Base-by-base conservation (phyloP, 495 filamentous ascomycete genomes). In the Daldinia decipiens region DNA sequence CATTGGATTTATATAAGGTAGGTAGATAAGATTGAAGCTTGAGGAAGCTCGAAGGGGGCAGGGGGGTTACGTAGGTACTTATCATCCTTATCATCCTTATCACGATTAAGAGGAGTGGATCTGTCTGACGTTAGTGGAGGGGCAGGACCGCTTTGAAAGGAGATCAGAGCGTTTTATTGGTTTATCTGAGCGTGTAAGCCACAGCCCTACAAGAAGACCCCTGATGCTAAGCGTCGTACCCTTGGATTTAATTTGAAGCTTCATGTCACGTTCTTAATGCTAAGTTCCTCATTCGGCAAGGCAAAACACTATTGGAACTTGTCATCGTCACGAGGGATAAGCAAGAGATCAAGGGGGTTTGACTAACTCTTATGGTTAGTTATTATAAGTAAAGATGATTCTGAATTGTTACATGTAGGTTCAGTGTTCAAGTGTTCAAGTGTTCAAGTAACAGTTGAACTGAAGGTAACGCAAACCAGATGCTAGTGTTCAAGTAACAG, bases 201-300 rank as follows among this genome's bases (percentile, higher is more conserved):
- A 53, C 32, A 51, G 56, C 64, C 64, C 56, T 60, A 59, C 19
- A 38, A 26, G 59, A 52, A 5, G 31, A 38, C 47, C 59, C 45
- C 45, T 62, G 58, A 40, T 50, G 9, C 43, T 19, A 34, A 51
- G 13, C 19, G 15, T 62, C 19, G 15, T 65, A 39, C 34, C 52
- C 61, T 36, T 1, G 29, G 39, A 12, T 66, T 27, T 52, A 29
- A 58, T 56, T 59, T 32, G 29, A 52, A 13, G 31, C 9, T 65
- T 38, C n/a, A n/a, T 26, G 53, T 61, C 66, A 68, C 66, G 66
- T 68, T 68, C 45, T 59, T 26, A 7, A 38, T 64, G 43, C 17
- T 27, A 11, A 19, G 34, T 21, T 53, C 36, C 50, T 60, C 17
- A 70, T 70, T 70, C 51, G 67, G 55, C 40, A 59, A 15, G 38